phyloP scores from a whole-genome alignment of 345 rosid species.

The Gossypium arboreum region DNA sequence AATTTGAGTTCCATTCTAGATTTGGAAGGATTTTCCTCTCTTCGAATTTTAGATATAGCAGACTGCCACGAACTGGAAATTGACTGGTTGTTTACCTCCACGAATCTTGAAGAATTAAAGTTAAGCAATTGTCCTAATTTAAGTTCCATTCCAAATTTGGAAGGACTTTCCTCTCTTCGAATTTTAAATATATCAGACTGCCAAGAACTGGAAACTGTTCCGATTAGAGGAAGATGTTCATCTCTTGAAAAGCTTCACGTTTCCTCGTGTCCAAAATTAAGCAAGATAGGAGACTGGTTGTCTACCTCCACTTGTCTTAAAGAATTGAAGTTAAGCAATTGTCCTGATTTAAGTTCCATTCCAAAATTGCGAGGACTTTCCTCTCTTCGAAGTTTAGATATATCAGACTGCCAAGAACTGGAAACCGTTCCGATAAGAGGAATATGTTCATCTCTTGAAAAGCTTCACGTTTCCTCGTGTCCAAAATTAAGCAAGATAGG shows the following conservation, averaged over 20 bases:
- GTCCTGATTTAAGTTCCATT: neutral
- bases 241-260: neutral
- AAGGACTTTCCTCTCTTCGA: neutral
- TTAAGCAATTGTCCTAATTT: too few species aligned
- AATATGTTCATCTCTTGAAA: too few species aligned
- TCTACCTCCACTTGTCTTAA: neutral
- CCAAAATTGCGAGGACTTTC: too few species aligned
- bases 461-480: too few species aligned
- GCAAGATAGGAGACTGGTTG: neutral
- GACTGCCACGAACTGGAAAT: too few species aligned
- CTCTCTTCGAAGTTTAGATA: too few species aligned
- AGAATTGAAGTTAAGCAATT: fast-evolving
- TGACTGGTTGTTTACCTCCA: too few species aligned
- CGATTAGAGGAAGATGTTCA: neutral
- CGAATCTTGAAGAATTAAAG: too few species aligned
- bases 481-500: neutral
- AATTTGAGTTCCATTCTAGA: neutral
- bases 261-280: neutral
- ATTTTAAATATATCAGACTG: neutral
- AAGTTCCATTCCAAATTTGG: too few species aligned
- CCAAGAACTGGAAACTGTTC: neutral
- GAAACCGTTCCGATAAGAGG: too few species aligned
- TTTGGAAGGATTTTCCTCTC: neutral
- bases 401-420: too few species aligned
- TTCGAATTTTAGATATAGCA: too few species aligned